Conservation (phyloP, 805 yeast genomes). For the Metschnikowia colocasiae region DNA sequence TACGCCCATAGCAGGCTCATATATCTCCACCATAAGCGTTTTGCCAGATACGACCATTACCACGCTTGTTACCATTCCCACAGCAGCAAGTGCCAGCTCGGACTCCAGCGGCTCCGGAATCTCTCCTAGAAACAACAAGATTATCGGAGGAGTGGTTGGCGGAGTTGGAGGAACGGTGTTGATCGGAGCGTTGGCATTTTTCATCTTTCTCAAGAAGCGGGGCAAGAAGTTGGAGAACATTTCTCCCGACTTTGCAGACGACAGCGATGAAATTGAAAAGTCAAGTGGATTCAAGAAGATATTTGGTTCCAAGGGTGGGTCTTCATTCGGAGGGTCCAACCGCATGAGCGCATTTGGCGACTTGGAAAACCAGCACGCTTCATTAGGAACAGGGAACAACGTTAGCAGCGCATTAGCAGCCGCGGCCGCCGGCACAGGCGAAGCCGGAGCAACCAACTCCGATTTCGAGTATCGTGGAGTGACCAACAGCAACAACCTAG, state of each 20-base stretch:
- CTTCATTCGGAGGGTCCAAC: constrained; percentile 10
- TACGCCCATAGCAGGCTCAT: constrained; percentile 6
- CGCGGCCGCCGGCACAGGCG: constrained; percentile 8
- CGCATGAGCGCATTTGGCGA: constrained; percentile 20
- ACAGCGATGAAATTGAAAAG: constrained; percentile 20
- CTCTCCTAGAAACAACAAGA: constrained; percentile 22
- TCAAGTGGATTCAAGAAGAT: constrained; percentile 27
- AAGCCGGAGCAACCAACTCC: constrained; percentile 17
- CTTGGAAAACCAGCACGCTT: constrained; percentile 23
- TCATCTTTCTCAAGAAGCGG: constrained; percentile 33
- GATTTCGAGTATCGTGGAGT: constrained; percentile 44
- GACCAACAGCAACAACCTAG: constrained; percentile 40
- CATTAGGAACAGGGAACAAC: neutral
- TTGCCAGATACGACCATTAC: constrained; percentile 38
- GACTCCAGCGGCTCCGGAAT: constrained; percentile 7
- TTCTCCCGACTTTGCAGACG: constrained; percentile 42
- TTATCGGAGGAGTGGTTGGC: constrained; percentile 46
- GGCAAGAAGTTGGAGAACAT: constrained; percentile 34
- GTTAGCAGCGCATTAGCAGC: constrained; percentile 5
- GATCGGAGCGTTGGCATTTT: constrained; percentile 36
- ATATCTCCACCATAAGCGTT: constrained; percentile 20
- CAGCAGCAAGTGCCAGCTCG: constrained; percentile 22
- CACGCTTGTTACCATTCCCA: constrained; percentile 37
- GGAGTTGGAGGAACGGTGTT: constrained; percentile 44
- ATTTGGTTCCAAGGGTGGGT: constrained; percentile 25